A percentile compares a stretch with the other conserved stretches of the same genome.
Conservation (phyloP, 768 basidiomycete genomes). For the Leccinum obscurum region DNA sequence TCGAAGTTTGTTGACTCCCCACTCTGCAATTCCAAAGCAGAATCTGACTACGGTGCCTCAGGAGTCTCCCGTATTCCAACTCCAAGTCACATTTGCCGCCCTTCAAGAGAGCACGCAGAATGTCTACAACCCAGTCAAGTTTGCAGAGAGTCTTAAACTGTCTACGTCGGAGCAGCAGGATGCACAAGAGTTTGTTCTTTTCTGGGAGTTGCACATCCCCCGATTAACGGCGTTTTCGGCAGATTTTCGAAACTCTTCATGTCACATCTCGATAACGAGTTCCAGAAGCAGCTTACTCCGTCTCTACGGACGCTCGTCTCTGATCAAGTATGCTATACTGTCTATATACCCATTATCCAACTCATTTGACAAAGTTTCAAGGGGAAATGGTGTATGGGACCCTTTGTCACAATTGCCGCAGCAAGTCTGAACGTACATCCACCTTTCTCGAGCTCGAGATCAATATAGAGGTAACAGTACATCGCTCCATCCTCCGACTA, state of each 20-base stretch:
- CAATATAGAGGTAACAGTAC: conserved; percentile 59
- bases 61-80: conserved; percentile 78
- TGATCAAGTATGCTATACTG: conserved; percentile 54
- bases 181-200: conserved; percentile 79
- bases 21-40: background rate
- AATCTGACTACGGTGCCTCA: conserved; percentile 26
- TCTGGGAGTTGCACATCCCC: background rate
- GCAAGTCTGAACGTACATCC: conserved; percentile 64
- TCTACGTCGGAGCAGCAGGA: conserved; percentile 90
- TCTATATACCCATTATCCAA: background rate
- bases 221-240: conserved; percentile 7
- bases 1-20: conserved; percentile 39
- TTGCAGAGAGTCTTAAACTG: conserved; percentile 83
- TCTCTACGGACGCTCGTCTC: conserved; percentile 67
- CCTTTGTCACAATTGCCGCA: conserved; percentile 67
- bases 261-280: conserved; percentile 83
- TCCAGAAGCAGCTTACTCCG: conserved; percentile 73
- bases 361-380: conserved; percentile 64
- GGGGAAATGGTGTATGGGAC: conserved; percentile 83
- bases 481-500: background rate
- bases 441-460: conserved; percentile 89
- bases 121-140: conserved; percentile 79
- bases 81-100: conserved; percentile 82
- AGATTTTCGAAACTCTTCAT: conserved; percentile 97
- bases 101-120: conserved; percentile 70